Evolutionary conservation across 352 stramenopile genomes (phyloP), one percentile per base, ranked within the genome.

Genomic region (Globisporangium solare): DNA sequence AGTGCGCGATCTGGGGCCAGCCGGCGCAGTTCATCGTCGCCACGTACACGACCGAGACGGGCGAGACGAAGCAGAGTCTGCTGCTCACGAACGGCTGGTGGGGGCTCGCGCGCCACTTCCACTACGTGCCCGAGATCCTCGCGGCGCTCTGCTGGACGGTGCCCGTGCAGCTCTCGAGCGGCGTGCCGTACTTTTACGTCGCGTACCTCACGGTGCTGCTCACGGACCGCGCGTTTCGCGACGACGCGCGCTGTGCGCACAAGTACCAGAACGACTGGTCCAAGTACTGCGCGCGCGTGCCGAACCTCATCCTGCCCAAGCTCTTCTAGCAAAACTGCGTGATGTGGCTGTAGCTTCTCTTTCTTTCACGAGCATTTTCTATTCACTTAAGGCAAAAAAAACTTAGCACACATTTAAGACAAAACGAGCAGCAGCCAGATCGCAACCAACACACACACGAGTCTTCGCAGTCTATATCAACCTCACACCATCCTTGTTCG

Each of bases 211-310:
- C 88, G 7, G 70, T 97, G 27, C 71, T 99, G 18, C 83, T 99
- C 50, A 88, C 90, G 0, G 95, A 99, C 74, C 83, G 97, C 58
- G 93, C 95, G 13, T 97, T 92, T 54, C 86, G 96, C 54, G 97
- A 99, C 77, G 93, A 98, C 47, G 89, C 96, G 6, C 88, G 92
- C 43, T 99, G 96, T 68, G 67, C 71, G 7, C 74, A 90, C 58
- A 99, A 99, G 79, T 99, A 99, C 76, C 89, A 87, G 43, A 86
- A 95, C 35, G 94, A 98, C 74, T 99, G 93, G 82, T 79, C 93
- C 40, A 88, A 98, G 63, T 98, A 98, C 63, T 89, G 78, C 63
- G 74, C 81, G 56, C 73, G 76, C 27, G 90, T 97, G 58, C 90
- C 89, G 10, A 84, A 86, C 54, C 87, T 96, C 47, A 94, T 97